Conservation (phyloP, 257 asterid genomes). For the Fraxinus pennsylvanica region DNA sequence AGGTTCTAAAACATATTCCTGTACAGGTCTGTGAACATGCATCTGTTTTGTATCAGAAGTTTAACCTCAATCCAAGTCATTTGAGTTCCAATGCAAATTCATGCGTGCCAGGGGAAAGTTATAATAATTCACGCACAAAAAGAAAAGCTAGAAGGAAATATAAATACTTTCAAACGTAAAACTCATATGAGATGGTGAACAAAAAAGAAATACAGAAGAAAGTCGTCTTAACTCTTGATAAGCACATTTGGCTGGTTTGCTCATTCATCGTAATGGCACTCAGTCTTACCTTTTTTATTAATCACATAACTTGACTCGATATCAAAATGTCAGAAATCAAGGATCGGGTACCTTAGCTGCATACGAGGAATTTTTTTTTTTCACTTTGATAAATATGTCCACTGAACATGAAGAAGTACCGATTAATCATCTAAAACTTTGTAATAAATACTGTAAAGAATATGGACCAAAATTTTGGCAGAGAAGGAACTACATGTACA, state of each 20-base stretch:
- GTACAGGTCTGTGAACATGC: background rate
- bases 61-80: background rate
- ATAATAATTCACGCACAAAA: background rate
- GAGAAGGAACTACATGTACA: background rate
- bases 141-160: background rate
- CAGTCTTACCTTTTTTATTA: background rate
- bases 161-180: background rate
- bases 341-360: background rate
- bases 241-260: background rate
- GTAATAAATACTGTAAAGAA: background rate
- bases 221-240: background rate
- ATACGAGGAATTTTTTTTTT: background rate
- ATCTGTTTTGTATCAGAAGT: background rate
- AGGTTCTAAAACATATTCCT: constrained; percentile 3
- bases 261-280: background rate
- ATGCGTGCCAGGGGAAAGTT: background rate
- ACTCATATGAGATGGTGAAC: background rate
- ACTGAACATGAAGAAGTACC: background rate
- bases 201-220: background rate
- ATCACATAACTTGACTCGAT: too few relatives aligned
- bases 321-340: too few relatives aligned
- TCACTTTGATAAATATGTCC: background rate
- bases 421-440: background rate
- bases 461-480: background rate
- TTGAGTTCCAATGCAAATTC: background rate